A percentile compares a stretch with the other conserved stretches of the same genome.
These are phyloP conservation scores for Pichia norvegensis DNA, from an alignment of 1,139 yeast genomes.

Conservation along the genomic window DNA sequence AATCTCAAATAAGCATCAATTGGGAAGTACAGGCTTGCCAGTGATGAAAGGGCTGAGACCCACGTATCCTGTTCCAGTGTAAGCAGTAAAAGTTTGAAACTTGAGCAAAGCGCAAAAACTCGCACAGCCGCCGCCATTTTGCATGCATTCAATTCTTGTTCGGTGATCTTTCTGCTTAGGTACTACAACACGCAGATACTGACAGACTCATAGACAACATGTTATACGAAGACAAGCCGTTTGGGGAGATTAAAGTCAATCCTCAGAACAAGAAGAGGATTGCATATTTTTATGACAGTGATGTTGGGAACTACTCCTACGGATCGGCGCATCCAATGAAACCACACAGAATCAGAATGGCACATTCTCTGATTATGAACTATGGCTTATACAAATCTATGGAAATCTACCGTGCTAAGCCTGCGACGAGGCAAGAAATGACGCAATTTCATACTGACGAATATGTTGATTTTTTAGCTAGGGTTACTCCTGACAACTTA, in stretches of 20 bases:
- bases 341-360: conserved; percentile 98
- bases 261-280: conserved; percentile 55
- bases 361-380: conserved; percentile 93
- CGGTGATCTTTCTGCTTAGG: background rate
- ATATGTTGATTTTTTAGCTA: conserved; percentile 84
- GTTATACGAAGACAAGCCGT: conserved; percentile 41
- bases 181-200: background rate
- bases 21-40: too few species aligned
- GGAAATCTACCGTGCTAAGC: conserved; percentile 93
- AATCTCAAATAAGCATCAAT: too few species aligned
- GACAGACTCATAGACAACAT: conserved; percentile 4
- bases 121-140: background rate
- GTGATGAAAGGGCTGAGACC: too few species aligned
- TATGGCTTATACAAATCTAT: conserved; percentile 93
- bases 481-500: conserved; percentile 92
- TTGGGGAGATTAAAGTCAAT: conserved; percentile 51
- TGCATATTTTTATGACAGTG: conserved; percentile 66
- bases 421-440: conserved; percentile 98
- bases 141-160: background rate
- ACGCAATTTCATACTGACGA: conserved; percentile 98
- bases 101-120: background rate
- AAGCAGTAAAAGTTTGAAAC: too few species aligned
- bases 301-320: conserved; percentile 94
- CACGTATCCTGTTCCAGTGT: too few species aligned
- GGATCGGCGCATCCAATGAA: conserved; percentile 99